Percentiles rank a stretch among this genome's conserved stretches.
These are phyloP conservation scores for Silybum marianum DNA, from an alignment of 129 eudicot species.

Conservation along the genomic window DNA sequence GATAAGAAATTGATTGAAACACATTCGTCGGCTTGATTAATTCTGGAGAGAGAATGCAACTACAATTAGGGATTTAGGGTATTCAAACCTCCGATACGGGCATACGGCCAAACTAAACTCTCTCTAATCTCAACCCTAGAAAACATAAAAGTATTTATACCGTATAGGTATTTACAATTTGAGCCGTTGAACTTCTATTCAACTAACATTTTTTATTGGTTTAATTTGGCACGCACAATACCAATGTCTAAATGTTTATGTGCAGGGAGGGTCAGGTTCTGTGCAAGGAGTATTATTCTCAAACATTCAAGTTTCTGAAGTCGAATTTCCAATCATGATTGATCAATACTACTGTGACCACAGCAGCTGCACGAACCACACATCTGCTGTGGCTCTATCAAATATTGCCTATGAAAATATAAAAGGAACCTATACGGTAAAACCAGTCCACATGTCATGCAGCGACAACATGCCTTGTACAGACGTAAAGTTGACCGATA, in stretches of 20 bases:
- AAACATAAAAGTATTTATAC: no score
- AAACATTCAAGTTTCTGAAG: constrained; percentile 81
- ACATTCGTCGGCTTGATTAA: no score
- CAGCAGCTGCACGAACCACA: constrained; percentile 73
- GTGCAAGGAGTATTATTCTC: constrained; percentile 77
- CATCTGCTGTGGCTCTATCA: constrained; percentile 85
- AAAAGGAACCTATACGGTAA: constrained; percentile 86
- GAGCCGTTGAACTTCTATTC: no score
- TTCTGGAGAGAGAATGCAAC: no score
- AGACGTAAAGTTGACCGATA: constrained; percentile 64
- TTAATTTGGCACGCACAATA: no score
- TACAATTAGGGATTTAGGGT: no score
- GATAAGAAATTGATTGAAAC: no score
- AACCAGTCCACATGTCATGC: constrained; percentile 91
- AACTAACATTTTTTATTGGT: no score
- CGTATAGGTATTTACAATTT: no score
- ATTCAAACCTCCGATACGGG: no score
- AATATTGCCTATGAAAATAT: constrained; percentile 78
- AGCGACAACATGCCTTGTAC: constrained; percentile 83
- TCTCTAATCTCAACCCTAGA: no score
- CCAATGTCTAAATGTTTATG: constrained; percentile 11
- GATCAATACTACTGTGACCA: constrained; percentile 97
- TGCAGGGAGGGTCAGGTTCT: constrained; percentile 96
- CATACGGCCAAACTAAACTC: no score
- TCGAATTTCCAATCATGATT: constrained; percentile 79